Percentiles rank a stretch among this genome's conserved stretches.
phyloP scores from a whole-genome alignment of 345 rosid genomes.

The Brassica juncea region DNA sequence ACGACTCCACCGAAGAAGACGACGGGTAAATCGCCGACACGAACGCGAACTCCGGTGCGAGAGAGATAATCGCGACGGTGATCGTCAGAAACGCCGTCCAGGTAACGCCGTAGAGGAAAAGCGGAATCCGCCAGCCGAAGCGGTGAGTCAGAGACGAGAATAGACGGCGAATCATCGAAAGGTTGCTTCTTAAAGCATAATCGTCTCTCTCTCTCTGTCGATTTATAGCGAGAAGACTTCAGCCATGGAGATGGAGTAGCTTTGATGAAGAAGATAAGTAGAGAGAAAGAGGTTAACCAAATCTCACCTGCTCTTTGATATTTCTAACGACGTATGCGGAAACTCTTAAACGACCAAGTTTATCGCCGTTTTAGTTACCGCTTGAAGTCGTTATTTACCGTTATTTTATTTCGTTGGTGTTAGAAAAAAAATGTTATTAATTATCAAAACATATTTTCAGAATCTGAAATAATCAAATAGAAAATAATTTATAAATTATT shows the following conservation, averaged over 20 bases:
- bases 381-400: not conserved
- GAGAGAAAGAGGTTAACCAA: constrained; percentile 37
- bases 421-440: too few species aligned
- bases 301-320: constrained; percentile 40
- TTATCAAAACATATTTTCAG: too few species aligned
- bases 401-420: not conserved
- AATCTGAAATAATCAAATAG: too few species aligned
- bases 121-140: constrained; percentile 55
- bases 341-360: constrained; percentile 1
- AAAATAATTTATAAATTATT: too few species aligned
- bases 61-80: constrained; percentile 71
- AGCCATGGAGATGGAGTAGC: constrained; percentile 40
- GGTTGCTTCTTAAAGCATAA: not conserved
- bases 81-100: constrained; percentile 72
- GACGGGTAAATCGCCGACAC: constrained; percentile 61
- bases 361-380: constrained; percentile 6
- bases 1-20: constrained; percentile 43
- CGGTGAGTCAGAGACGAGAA: constrained; percentile 44
- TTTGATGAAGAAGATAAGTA: constrained; percentile 24
- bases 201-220: not conserved
- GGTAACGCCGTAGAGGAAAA: constrained; percentile 63
- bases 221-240: constrained; percentile 2
- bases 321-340: constrained; percentile 17
- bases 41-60: constrained; percentile 76
- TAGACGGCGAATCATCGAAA: constrained; percentile 28